Evolutionary conservation across 305 asterid genomes (phyloP).

Genomic region (Fraxinus albicans): DNA sequence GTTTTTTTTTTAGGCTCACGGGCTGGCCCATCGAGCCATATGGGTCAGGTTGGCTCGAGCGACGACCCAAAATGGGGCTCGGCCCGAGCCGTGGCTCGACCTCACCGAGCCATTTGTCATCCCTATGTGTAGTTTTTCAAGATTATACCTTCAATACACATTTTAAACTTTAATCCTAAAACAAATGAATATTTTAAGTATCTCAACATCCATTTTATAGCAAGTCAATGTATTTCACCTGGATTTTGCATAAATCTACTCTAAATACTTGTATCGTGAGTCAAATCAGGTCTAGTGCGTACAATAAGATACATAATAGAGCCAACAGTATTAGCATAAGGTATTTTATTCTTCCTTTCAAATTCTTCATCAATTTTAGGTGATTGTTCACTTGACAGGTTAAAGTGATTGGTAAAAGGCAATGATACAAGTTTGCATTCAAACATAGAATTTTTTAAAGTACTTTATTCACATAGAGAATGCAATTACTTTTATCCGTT

Average conservation of each 20-base stretch:
- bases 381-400: not conserved
- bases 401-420: not conserved
- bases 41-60: too few relatives aligned
- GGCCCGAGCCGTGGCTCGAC: too few relatives aligned
- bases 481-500: too few relatives aligned
- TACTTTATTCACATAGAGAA: too few relatives aligned
- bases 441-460: too few relatives aligned
- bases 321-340: not conserved
- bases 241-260: not conserved
- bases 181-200: not conserved
- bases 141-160: not conserved
- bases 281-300: not conserved
- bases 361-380: not conserved
- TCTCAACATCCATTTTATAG: not conserved
- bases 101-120: too few relatives aligned
- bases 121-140: not conserved
- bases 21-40: too few relatives aligned
- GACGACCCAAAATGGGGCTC: too few relatives aligned
- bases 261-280: not conserved
- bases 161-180: not conserved
- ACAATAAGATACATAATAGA: not conserved
- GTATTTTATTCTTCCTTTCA: not conserved
- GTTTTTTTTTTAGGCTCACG: too few relatives aligned
- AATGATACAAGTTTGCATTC: not conserved
- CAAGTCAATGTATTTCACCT: not conserved